A percentile compares a stretch with the other conserved stretches of the same genome.
Conservation (phyloP, 441 rosid species). For the Gossypium davidsonii region DNA sequence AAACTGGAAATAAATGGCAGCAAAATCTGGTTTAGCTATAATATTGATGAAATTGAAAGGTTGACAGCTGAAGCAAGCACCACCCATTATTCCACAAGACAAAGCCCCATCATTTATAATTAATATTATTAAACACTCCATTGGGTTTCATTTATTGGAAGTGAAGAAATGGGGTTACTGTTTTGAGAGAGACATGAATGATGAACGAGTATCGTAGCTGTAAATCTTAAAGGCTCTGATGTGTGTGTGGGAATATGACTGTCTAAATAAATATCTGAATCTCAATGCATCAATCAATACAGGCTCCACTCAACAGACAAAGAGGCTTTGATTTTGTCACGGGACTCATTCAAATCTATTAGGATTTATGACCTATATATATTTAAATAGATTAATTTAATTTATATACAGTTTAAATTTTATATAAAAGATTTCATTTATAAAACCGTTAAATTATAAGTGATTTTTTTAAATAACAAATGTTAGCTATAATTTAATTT, state of each 20-base stretch:
- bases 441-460: too few species aligned
- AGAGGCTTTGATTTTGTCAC: not conserved
- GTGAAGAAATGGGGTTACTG: not conserved
- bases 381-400: too few species aligned
- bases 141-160: not conserved
- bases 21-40: not conserved
- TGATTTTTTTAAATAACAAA: too few species aligned
- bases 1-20: not conserved
- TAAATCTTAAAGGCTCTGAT: not conserved
- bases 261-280: not conserved
- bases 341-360: too few species aligned
- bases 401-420: too few species aligned
- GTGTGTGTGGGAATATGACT: not conserved
- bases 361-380: too few species aligned
- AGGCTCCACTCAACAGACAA: not conserved
- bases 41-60: not conserved
- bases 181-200: not conserved
- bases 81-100: not conserved
- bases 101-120: not conserved
- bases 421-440: too few species aligned
- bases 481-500: too few species aligned
- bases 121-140: not conserved
- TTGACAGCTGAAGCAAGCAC: not conserved
- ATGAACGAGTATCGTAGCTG: not conserved
- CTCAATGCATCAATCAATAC: not conserved